phyloP scores from a whole-genome alignment of 441 rosid genomes.

The Populus hybrid region DNA sequence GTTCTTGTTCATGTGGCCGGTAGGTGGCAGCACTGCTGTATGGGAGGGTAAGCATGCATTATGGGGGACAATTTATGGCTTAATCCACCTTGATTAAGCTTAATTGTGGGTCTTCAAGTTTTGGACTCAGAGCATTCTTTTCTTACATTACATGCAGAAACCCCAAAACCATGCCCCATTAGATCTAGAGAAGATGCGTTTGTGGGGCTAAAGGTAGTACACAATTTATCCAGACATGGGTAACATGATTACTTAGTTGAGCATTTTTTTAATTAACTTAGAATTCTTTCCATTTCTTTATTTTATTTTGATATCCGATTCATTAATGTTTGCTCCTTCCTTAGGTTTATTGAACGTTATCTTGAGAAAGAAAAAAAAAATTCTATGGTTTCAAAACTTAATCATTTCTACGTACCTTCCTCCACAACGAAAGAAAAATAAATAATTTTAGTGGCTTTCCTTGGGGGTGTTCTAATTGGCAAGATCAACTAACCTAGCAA shows the following conservation, averaged over 20 bases:
- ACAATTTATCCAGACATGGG: slow-evolving; percentile 4
- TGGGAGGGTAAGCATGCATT: no score
- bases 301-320: not conserved
- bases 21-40: not conserved
- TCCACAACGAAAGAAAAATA: no score
- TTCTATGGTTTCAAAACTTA: no score
- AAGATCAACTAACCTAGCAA: not conserved
- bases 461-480: not conserved
- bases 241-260: slow-evolving; percentile 9
- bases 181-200: slow-evolving; percentile 23
- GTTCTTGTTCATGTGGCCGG: not conserved
- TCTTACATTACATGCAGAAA: not conserved
- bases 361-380: no score
- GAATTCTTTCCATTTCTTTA: not conserved
- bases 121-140: not conserved
- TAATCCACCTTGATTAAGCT: not conserved
- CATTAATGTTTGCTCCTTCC: not conserved
- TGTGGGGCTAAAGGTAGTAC: not conserved
- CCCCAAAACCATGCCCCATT: slow-evolving; percentile 1
- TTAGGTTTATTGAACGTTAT: not conserved
- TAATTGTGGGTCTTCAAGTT: not conserved
- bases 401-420: not conserved
- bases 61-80: not conserved
- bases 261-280: not conserved
- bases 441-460: not conserved